A percentile compares a stretch with the other conserved stretches of the same genome.
These are phyloP conservation scores for Hanseniaspora singularis DNA, from an alignment of 805 yeast species.

Conservation along the genomic window DNA sequence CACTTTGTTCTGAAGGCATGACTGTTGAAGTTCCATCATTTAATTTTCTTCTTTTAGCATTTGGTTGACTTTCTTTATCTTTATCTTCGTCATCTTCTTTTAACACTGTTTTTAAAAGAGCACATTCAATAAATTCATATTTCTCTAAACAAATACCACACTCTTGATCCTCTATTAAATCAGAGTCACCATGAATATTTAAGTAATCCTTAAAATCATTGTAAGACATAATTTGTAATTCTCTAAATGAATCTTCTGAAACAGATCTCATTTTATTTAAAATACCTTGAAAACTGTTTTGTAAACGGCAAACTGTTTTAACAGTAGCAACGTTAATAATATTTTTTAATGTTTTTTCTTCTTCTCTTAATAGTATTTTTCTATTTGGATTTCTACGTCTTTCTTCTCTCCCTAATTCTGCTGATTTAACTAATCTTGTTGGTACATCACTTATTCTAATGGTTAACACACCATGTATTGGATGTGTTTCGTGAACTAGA, in stretches of 20 bases:
- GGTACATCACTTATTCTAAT: constrained; percentile 8
- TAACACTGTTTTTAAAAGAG: too few relatives aligned
- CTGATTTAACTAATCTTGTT: not conserved
- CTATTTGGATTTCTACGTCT: constrained; percentile 5
- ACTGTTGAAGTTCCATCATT: not conserved
- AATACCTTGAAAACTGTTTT: constrained; percentile 6
- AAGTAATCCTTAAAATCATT: not conserved
- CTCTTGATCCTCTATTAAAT: not conserved
- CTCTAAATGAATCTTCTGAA: constrained; percentile 8
- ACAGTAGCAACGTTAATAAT: constrained; percentile 11
- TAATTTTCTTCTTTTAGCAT: not conserved
- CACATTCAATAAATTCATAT: not conserved
- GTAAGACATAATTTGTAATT: not conserved
- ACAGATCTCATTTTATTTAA: constrained; percentile 13
- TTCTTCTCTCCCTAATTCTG: not conserved
- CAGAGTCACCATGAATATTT: not conserved
- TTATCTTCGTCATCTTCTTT: not conserved
- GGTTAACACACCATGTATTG: constrained; percentile 6
- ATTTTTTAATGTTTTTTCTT: constrained; percentile 7
- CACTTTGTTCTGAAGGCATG: not conserved
- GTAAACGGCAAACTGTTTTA: constrained; percentile 7
- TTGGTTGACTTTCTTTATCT: not conserved
- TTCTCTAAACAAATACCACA: constrained; percentile 14
- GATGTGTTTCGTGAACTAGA: constrained; percentile 1
- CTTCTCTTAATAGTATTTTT: not conserved